Evolutionary conservation across 2,329 filamentous ascomycete genomes (phyloP).

Genomic region (Aspergillus brunneoviolaceus): DNA sequence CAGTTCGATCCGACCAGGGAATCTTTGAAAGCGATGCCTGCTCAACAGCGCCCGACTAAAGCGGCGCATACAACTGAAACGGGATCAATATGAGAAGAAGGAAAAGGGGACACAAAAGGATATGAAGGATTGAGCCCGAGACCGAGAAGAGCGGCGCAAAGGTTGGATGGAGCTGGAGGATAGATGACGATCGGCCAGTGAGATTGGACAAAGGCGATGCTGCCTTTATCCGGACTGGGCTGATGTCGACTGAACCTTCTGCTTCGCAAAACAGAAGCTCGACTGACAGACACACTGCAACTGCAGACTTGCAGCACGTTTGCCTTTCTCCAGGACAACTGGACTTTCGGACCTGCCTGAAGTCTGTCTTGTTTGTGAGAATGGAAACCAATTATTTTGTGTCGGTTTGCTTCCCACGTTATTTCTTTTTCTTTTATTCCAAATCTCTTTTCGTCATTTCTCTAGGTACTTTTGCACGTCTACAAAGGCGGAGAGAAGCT

Average conservation of each 20-base stretch:
- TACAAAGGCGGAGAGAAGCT: constrained; percentile 6
- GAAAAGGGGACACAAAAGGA: constrained; percentile 18
- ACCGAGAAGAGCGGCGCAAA: constrained; percentile 8
- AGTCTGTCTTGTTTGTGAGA: neutral
- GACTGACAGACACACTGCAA: neutral
- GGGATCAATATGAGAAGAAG: constrained; percentile 21
- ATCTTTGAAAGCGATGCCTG: constrained; percentile 25
- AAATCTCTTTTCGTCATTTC: neutral
- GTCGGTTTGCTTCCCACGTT: neutral
- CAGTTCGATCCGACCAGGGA: constrained; percentile 14
- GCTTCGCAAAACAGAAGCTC: constrained; percentile 8
- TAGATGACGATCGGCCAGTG: constrained; percentile 26
- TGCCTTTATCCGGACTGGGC: constrained; percentile 5
- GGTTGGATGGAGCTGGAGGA: constrained; percentile 13
- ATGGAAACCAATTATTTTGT: neutral
- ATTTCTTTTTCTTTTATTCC: neutral
- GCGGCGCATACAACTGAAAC: constrained; percentile 35
- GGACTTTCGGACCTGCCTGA: constrained; percentile 5
- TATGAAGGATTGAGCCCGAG: constrained; percentile 7
- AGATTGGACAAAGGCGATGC: constrained; percentile 13
- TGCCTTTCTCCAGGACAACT: constrained; percentile 1
- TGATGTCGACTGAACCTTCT: neutral
- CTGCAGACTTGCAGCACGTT: constrained; percentile 7
- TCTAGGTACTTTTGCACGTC: constrained; percentile 1
- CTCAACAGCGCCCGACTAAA: constrained; percentile 38